Conservation (phyloP, 768 basidiomycete species). For the Lactarius evosmus region DNA sequence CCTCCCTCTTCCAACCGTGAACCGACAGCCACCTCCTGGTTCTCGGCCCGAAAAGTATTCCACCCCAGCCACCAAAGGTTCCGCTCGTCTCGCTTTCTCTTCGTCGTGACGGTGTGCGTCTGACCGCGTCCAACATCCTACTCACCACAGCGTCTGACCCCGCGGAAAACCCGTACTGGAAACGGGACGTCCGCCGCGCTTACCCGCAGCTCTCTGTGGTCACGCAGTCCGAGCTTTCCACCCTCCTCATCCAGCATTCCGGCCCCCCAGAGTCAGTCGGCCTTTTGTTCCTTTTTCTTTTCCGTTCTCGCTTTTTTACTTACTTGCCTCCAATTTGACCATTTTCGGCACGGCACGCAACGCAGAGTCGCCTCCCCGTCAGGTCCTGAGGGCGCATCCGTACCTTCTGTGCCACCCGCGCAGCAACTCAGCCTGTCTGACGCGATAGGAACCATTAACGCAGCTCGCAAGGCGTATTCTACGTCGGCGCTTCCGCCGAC, state of each 20-base stretch:
- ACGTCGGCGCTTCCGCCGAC: slow-evolving; percentile 68
- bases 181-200: slow-evolving; percentile 87
- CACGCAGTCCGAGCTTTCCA: slow-evolving; percentile 78
- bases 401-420: slow-evolving; percentile 44
- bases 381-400: slow-evolving; percentile 39
- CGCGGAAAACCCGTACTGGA: slow-evolving; percentile 92
- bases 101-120: background rate
- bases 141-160: slow-evolving; percentile 67
- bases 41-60: slow-evolving; percentile 83
- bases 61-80: slow-evolving; percentile 87
- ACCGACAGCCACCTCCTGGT: slow-evolving; percentile 86
- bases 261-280: slow-evolving; percentile 49
- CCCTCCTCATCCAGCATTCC: slow-evolving; percentile 79
- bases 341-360: background rate
- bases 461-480: slow-evolving; percentile 55
- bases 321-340: background rate
- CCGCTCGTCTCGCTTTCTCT: slow-evolving; percentile 25
- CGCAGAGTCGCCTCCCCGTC: slow-evolving; percentile 55
- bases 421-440: slow-evolving; percentile 60
- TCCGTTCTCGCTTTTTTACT: slow-evolving; percentile 19
- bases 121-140: slow-evolving; percentile 20
- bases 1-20: slow-evolving; percentile 66
- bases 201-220: slow-evolving; percentile 92
- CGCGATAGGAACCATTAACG: slow-evolving; percentile 65
- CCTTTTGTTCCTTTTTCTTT: slow-evolving; percentile 13